These are phyloP conservation scores for Aspergillus egyptiacus DNA, from an alignment of 495 filamentous ascomycete species.

Conservation along the genomic window DNA sequence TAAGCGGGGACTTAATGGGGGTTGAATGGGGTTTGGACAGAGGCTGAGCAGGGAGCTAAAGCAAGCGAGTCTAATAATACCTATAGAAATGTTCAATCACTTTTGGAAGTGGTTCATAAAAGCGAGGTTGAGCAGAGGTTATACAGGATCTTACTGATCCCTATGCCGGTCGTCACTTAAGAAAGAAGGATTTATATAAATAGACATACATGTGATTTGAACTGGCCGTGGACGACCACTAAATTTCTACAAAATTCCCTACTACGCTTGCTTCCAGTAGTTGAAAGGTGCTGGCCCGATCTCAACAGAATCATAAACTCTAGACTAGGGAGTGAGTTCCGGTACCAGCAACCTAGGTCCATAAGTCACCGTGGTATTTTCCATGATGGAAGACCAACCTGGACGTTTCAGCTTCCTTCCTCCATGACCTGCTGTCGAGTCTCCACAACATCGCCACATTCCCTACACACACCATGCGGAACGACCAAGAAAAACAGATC, in stretches of 20 bases:
- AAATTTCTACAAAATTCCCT: background rate
- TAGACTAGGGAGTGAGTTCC: background rate
- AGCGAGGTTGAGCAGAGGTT: background rate
- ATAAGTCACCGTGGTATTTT: background rate
- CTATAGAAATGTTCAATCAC: background rate
- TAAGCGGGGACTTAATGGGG: background rate
- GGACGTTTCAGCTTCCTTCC: background rate
- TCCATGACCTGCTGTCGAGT: background rate
- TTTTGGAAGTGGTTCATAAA: background rate
- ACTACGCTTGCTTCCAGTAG: background rate
- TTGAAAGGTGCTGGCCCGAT: slow-evolving; percentile 1
- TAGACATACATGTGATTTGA: background rate
- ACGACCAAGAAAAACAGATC: background rate
- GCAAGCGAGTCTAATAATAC: background rate
- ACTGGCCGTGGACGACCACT: background rate
- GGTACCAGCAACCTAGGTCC: background rate
- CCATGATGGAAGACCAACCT: background rate
- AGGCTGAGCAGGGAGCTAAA: background rate
- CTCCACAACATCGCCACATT: background rate
- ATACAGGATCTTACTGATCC: background rate
- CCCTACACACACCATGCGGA: background rate
- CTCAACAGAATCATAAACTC: background rate
- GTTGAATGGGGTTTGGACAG: background rate
- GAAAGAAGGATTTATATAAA: background rate
- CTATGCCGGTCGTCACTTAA: background rate